Evolutionary conservation across 148 eudicot species (phyloP).

Genomic region (Camellia japonica): DNA sequence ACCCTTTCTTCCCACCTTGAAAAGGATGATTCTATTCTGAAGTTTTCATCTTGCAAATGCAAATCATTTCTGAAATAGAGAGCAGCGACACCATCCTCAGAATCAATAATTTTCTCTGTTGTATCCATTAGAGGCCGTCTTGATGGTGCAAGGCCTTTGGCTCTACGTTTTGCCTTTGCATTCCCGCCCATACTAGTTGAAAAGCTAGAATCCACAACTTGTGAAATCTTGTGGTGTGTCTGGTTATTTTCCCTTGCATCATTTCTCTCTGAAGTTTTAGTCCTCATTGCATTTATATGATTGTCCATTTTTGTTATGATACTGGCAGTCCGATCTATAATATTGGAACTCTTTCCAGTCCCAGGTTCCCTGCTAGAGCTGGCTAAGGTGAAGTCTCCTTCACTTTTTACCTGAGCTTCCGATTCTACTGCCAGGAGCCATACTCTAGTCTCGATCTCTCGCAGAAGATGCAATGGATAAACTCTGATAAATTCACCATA

Average conservation of each 20-base stretch:
- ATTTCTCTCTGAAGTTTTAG: conserved; percentile 45
- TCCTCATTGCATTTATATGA: conserved; percentile 56
- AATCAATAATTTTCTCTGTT: conserved; percentile 46
- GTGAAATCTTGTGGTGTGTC: conserved; percentile 44
- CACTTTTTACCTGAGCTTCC: conserved; percentile 77
- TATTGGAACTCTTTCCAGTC: conserved; percentile 56
- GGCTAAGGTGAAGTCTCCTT: conserved; percentile 48
- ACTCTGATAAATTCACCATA: conserved; percentile 40
- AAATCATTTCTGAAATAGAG: conserved; percentile 41
- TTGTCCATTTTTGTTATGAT: conserved; percentile 75
- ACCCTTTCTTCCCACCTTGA: conserved; percentile 95
- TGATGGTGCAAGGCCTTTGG: conserved; percentile 56
- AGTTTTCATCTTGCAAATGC: conserved; percentile 47
- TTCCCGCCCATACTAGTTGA: conserved; percentile 32
- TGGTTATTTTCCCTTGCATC: conserved; percentile 49
- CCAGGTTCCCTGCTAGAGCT: conserved; percentile 46
- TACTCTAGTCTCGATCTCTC: conserved; percentile 92
- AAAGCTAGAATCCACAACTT: conserved; percentile 42
- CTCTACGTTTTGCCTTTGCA: conserved; percentile 65
- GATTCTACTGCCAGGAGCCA: conserved; percentile 99
- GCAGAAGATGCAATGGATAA: conserved; percentile 80
- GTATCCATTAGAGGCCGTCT: conserved; percentile 51
- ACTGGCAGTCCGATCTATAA: conserved; percentile 75
- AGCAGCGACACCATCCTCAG: conserved; percentile 46
- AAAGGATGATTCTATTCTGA: conserved; percentile 55